phyloP scores from a whole-genome alignment of 1,139 yeast genomes.

The Hansenula anomala region DNA sequence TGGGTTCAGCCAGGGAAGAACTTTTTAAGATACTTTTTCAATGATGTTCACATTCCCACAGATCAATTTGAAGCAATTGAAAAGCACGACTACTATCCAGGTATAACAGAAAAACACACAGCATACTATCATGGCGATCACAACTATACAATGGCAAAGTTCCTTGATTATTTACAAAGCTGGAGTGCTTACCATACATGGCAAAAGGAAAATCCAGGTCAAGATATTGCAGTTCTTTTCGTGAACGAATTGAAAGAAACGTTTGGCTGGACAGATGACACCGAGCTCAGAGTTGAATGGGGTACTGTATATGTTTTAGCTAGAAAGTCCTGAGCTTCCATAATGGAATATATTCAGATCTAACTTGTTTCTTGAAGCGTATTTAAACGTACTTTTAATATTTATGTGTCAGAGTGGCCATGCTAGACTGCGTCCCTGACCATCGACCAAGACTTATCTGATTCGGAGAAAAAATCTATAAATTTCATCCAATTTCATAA shows the following conservation, averaged over 20 bases:
- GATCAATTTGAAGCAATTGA: constrained; percentile 36
- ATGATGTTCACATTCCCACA: constrained; percentile 38
- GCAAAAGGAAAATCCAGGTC: constrained; percentile 36
- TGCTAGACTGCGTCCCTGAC: too few species aligned
- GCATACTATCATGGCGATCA: constrained; percentile 31
- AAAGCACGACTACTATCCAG: constrained; percentile 35
- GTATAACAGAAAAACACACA: constrained; percentile 21
- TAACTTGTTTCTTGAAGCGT: too few species aligned
- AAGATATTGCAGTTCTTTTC: constrained; percentile 37
- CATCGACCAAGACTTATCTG: too few species aligned
- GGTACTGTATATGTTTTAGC: constrained; percentile 52
- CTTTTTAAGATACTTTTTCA: constrained; percentile 41
- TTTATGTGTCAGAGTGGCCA: too few species aligned
- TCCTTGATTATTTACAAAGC: constrained; percentile 48
- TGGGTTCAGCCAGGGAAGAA: constrained; percentile 76
- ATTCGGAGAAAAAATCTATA: too few species aligned
- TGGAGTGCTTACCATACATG: constrained; percentile 73
- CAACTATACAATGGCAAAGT: constrained; percentile 40
- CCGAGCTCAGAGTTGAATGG: constrained; percentile 46
- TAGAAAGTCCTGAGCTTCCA: constrained; percentile 7
- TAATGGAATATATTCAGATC: too few species aligned
- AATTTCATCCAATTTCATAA: too few species aligned
- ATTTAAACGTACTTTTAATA: too few species aligned
- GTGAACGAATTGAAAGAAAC: constrained; percentile 35
- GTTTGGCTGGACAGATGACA: constrained; percentile 40